Conservation (phyloP, 2,329 filamentous ascomycete genomes). For the Eurotiales sp. region DNA sequence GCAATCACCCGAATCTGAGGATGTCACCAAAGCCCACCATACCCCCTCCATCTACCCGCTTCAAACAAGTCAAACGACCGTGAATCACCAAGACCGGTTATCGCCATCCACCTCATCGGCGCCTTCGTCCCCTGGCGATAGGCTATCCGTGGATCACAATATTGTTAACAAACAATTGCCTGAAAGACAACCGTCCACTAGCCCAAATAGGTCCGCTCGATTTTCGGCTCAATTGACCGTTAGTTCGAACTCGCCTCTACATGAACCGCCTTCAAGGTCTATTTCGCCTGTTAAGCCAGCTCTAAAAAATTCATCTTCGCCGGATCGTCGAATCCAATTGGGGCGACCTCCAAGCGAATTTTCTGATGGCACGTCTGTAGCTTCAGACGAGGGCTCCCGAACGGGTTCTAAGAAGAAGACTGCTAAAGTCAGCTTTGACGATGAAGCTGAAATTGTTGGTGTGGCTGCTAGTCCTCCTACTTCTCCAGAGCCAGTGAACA, state of each 20-base stretch:
- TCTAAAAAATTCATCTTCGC: conserved; percentile 52
- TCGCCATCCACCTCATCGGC: conserved; percentile 14
- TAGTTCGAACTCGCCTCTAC: conserved; percentile 45
- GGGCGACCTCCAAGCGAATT: conserved; percentile 48
- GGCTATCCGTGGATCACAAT: conserved; percentile 5
- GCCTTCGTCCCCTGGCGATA: conserved; percentile 11
- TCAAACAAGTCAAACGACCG: conserved; percentile 2
- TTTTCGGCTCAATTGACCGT: conserved; percentile 54
- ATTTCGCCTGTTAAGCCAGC: conserved; percentile 61
- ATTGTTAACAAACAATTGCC: not conserved
- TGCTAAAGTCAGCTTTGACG: conserved; percentile 66
- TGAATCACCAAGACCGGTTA: conserved; percentile 1
- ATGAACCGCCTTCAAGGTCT: conserved; percentile 57
- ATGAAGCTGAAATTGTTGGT: conserved; percentile 50
- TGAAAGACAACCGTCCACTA: conserved; percentile 23
- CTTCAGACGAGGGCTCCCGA: conserved; percentile 42
- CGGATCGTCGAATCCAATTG: conserved; percentile 26
- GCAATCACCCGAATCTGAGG: not conserved
- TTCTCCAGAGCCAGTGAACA: conserved; percentile 34
- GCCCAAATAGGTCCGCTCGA: conserved; percentile 54
- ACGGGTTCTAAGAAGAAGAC: conserved; percentile 49
- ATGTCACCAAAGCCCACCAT: not conserved
- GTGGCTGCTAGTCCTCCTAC: conserved; percentile 40
- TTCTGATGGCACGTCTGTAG: conserved; percentile 53
- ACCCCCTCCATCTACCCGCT: conserved; percentile 1